Percentiles rank a stretch among this genome's conserved stretches.
Evolutionary conservation across 2,329 filamentous ascomycete genomes (phyloP).

Genomic region (Aspergillus nomiae): DNA sequence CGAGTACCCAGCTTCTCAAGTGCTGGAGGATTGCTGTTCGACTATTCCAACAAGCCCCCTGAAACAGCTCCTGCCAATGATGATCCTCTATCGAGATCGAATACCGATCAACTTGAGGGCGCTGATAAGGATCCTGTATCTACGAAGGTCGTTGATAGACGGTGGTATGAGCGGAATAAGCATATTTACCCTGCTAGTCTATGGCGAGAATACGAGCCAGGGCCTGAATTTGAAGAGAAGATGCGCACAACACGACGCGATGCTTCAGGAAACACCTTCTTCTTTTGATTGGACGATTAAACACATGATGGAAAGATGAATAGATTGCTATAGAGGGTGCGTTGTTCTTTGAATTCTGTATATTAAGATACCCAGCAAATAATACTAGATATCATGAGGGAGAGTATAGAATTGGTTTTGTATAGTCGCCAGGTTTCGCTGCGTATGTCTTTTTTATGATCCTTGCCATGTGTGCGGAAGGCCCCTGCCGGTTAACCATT

Average conservation of each 20-base stretch:
- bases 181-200: conserved; percentile 96
- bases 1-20: conserved; percentile 64
- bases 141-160: conserved; percentile 92
- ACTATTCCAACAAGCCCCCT: conserved; percentile 61
- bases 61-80: conserved; percentile 30
- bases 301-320: conserved; percentile 13
- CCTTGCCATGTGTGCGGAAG: background rate
- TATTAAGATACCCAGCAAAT: conserved; percentile 12
- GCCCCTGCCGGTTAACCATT: background rate
- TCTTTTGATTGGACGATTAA: conserved; percentile 57
- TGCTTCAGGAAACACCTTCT: conserved; percentile 87
- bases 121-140: conserved; percentile 72
- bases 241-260: conserved; percentile 78
- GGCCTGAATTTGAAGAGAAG: conserved; percentile 68
- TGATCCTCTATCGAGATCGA: conserved; percentile 48
- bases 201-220: conserved; percentile 93
- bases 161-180: conserved; percentile 98
- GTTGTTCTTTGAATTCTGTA: conserved; percentile 13
- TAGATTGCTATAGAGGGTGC: conserved; percentile 9
- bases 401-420: background rate
- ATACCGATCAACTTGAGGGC: conserved; percentile 69
- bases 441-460: background rate
- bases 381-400: background rate
- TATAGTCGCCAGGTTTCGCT: background rate
- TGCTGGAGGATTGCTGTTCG: conserved; percentile 76